A percentile compares a stretch with the other conserved stretches of the same genome.
Evolutionary conservation across 257 asterid species (phyloP).

Genomic region (Nicotiana attenuata): DNA sequence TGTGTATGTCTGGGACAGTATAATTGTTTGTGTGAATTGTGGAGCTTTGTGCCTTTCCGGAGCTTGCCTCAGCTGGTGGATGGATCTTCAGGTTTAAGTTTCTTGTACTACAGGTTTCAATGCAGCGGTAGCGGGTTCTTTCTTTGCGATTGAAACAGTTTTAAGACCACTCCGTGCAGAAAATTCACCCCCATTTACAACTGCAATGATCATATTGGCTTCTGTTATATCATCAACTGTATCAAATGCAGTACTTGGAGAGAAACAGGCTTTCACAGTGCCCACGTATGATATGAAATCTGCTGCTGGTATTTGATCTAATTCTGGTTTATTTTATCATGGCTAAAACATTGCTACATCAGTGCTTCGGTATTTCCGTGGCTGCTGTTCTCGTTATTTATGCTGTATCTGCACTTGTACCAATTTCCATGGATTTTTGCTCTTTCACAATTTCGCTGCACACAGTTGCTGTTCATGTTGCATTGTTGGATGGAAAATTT

Average conservation of each 20-base stretch:
- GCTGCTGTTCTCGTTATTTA: not conserved
- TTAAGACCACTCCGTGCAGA: slow-evolving; percentile 97
- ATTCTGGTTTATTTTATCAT: slow-evolving; percentile 43
- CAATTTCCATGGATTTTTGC: not conserved
- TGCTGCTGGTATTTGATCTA: slow-evolving; percentile 97
- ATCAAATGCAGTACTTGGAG: slow-evolving; percentile 97
- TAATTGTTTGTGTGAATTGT: not conserved
- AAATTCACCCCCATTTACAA: slow-evolving; percentile 98
- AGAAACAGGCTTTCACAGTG: slow-evolving; percentile 96
- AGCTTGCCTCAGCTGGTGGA: slow-evolving; percentile 1
- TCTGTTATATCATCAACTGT: slow-evolving; percentile 97
- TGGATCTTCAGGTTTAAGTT: not conserved
- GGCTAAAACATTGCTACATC: slow-evolving; percentile 15
- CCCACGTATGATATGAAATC: slow-evolving; percentile 99
- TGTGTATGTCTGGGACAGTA: not conserved
- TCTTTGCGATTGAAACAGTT: slow-evolving; percentile 99
- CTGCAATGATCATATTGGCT: slow-evolving; percentile 97
- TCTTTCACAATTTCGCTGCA: not conserved
- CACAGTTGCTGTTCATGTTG: not conserved
- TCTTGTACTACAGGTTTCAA: slow-evolving; percentile 66
- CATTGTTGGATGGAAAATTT: not conserved
- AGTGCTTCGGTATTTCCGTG: slow-evolving; percentile 8
- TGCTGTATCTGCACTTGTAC: not conserved
- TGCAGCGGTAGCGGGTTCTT: slow-evolving; percentile 99
- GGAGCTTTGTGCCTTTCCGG: not conserved